Percentiles rank a stretch among this genome's conserved stretches.
Evolutionary conservation across 2,329 filamentous ascomycete genomes (phyloP).

Genomic region (Cyphellophora attinorum): DNA sequence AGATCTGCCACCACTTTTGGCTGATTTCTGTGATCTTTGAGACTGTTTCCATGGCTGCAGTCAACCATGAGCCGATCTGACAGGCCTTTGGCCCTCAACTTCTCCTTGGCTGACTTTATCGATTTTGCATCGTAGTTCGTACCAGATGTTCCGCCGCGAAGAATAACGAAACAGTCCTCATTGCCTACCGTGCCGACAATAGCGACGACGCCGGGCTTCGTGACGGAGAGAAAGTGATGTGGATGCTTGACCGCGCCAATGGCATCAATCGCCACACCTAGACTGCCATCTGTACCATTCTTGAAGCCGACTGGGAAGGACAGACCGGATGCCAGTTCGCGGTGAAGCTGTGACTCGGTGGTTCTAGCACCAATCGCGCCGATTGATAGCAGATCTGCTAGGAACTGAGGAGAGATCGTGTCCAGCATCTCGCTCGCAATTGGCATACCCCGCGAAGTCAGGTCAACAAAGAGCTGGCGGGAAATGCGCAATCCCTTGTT

Average conservation of each 20-base stretch:
- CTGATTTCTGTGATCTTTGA: slow-evolving; percentile 96
- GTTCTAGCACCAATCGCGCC: slow-evolving; percentile 93
- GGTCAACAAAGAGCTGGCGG: slow-evolving; percentile 85
- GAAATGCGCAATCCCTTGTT: slow-evolving; percentile 94
- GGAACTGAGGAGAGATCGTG: slow-evolving; percentile 95
- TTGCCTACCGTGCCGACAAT: slow-evolving; percentile 92
- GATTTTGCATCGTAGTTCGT: slow-evolving; percentile 88
- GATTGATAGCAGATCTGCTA: slow-evolving; percentile 89
- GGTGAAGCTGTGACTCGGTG: slow-evolving; percentile 92
- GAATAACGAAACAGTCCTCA: slow-evolving; percentile 93
- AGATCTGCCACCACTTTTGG: slow-evolving; percentile 79
- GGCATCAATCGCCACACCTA: slow-evolving; percentile 88
- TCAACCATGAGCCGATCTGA: slow-evolving; percentile 93
- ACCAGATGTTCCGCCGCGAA: slow-evolving; percentile 81
- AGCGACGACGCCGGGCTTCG: slow-evolving; percentile 85
- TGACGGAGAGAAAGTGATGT: slow-evolving; percentile 98
- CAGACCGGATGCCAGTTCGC: slow-evolving; percentile 86
- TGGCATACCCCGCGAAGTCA: slow-evolving; percentile 80
- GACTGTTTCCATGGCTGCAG: slow-evolving; percentile 96
- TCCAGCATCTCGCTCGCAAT: slow-evolving; percentile 98
- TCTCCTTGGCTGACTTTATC: slow-evolving; percentile 69
- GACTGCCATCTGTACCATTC: slow-evolving; percentile 91
- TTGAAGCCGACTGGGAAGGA: slow-evolving; percentile 99
- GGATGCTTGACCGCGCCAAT: slow-evolving; percentile 60
- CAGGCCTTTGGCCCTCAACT: slow-evolving; percentile 70